Conservation (phyloP, 2,329 filamentous ascomycete species). For the Penicillium sclerotiorum region DNA sequence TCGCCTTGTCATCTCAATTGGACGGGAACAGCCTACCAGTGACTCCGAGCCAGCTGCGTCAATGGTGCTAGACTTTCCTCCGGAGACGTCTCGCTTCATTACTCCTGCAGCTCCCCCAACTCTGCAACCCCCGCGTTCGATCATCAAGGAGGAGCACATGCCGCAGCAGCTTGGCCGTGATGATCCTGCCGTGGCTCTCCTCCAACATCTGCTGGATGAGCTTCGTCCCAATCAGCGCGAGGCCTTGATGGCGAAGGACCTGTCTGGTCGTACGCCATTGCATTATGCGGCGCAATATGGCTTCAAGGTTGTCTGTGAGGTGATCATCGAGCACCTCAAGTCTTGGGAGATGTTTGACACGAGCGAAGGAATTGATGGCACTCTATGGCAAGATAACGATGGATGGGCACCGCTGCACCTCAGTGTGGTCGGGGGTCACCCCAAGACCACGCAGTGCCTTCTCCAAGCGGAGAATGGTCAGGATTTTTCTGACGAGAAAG, state of each 20-base stretch:
- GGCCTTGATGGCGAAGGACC: conserved; percentile 71
- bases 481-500: conserved; percentile 54
- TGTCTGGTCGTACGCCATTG: conserved; percentile 79
- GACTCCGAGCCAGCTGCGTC: conserved; percentile 56
- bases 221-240: conserved; percentile 68
- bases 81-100: conserved; percentile 71
- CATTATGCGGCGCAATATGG: conserved; percentile 96
- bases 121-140: conserved; percentile 62
- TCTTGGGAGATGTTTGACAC: conserved; percentile 86
- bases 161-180: conserved; percentile 64
- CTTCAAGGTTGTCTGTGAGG: conserved; percentile 84
- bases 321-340: conserved; percentile 86
- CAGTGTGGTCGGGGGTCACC: conserved; percentile 87
- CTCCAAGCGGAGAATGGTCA: conserved; percentile 73
- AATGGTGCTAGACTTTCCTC: conserved; percentile 51
- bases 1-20: conserved; percentile 87
- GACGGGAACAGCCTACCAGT: conserved; percentile 67
- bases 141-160: conserved; percentile 67
- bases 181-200: conserved; percentile 74
- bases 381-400: conserved; percentile 88
- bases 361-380: conserved; percentile 80
- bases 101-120: conserved; percentile 74
- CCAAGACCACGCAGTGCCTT: conserved; percentile 78
- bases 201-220: conserved; percentile 65
- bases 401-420: conserved; percentile 90